phyloP scores from a whole-genome alignment of 345 rosid species.

The Dovyalis caffra region DNA sequence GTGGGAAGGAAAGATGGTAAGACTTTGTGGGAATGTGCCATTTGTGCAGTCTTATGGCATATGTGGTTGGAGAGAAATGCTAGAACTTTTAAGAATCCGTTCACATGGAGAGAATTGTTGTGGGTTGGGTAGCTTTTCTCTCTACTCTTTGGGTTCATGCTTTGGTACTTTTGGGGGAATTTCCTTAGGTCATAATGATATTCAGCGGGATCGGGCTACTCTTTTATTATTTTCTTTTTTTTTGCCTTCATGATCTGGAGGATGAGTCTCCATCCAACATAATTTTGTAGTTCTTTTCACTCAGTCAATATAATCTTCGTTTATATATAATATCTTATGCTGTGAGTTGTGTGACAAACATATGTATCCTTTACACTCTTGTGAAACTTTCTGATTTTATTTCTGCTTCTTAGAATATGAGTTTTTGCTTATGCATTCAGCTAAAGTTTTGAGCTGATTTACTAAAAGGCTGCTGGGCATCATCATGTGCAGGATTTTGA shows the following conservation, averaged over 20 bases:
- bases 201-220: background rate
- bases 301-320: no score
- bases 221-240: background rate
- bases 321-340: background rate
- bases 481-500: slow-evolving; percentile 72
- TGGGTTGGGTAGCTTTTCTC: background rate
- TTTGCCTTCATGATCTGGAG: background rate
- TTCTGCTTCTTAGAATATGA: background rate
- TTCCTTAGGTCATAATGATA: background rate
- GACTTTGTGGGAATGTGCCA: background rate
- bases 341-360: no score
- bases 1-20: background rate
- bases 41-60: background rate
- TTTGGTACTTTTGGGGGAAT: background rate
- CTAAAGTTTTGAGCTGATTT: slow-evolving; percentile 13
- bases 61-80: background rate
- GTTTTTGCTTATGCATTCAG: background rate
- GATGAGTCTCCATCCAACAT: background rate
- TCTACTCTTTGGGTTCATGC: background rate
- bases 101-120: background rate
- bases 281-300: background rate
- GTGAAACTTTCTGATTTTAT: background rate
- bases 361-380: background rate
- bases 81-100: background rate
- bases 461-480: slow-evolving; percentile 6